phyloP scores from a whole-genome alignment of 129 eudicot genomes.

The Lonicera japonica region DNA sequence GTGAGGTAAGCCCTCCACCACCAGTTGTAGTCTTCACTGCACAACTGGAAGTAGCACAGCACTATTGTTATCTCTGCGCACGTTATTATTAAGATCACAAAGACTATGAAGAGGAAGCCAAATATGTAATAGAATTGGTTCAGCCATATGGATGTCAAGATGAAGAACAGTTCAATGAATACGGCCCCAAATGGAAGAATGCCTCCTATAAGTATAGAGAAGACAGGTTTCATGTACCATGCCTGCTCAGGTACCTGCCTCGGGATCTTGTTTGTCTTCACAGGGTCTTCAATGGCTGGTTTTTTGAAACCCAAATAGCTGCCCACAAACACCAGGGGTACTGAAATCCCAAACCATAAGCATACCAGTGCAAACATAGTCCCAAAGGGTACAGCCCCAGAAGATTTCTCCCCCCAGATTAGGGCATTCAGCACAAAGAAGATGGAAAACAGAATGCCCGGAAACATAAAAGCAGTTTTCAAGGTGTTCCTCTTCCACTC shows the following conservation, averaged over 20 bases:
- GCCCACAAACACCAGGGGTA: conserved; percentile 83
- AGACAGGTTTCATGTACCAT: conserved; percentile 85
- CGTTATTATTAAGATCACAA: conserved; percentile 63
- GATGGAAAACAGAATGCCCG: conserved; percentile 59
- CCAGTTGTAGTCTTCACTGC: conserved; percentile 90
- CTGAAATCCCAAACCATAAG: conserved; percentile 95
- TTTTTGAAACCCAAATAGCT: conserved; percentile 87
- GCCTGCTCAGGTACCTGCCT: conserved; percentile 88
- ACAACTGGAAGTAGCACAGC: conserved; percentile 79
- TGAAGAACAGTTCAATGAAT: conserved; percentile 83
- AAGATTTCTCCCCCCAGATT: conserved; percentile 94
- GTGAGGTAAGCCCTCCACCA: conserved; percentile 94
- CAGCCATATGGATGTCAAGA: conserved; percentile 80
- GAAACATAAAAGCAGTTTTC: conserved; percentile 83
- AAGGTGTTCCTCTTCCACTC: conserved; percentile 86
- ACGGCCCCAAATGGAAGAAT: conserved; percentile 92
- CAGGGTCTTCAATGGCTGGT: conserved; percentile 80
- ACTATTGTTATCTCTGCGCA: conserved; percentile 85
- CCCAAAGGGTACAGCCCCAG: conserved; percentile 90
- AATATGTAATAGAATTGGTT: conserved; percentile 91
- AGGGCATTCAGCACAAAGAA: conserved; percentile 79
- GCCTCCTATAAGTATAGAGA: conserved; percentile 84
- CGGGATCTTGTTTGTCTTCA: conserved; percentile 83
- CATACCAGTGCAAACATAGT: conserved; percentile 88
- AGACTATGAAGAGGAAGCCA: conserved; percentile 83